phyloP scores from a whole-genome alignment of 208 protist species.

The Trypanosoma platydactyli region DNA sequence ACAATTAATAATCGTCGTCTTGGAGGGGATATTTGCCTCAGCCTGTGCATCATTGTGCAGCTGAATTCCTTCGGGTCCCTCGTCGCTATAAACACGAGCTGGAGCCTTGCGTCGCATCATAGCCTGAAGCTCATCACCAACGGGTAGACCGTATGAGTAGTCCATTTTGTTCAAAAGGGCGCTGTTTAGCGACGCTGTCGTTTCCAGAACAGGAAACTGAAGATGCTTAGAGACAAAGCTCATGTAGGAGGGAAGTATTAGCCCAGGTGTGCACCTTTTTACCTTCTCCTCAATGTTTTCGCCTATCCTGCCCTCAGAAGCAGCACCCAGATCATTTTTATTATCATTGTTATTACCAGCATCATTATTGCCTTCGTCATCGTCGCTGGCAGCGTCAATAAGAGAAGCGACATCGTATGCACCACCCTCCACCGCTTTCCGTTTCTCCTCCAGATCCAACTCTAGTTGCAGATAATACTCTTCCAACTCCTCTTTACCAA shows the following conservation, averaged over 20 bases:
- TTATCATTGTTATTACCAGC: constrained; percentile 28
- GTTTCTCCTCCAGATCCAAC: constrained; percentile 51
- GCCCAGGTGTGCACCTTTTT: constrained; percentile 42
- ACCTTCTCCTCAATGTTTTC: constrained; percentile 8
- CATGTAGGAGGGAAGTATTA: constrained; percentile 68
- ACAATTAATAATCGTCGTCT: constrained; percentile 40
- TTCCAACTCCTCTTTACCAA: constrained; percentile 83
- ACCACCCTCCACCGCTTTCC: constrained; percentile 28
- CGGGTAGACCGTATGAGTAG: constrained; percentile 76
- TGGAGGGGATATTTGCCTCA: constrained; percentile 85
- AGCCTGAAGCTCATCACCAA: constrained; percentile 72
- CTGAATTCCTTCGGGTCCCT: constrained; percentile 54
- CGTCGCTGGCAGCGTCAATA: constrained; percentile 42
- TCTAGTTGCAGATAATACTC: constrained; percentile 84
- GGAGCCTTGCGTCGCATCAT: constrained; percentile 68
- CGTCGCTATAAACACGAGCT: constrained; percentile 50
- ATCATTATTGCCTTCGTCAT: constrained; percentile 35
- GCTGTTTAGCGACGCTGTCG: constrained; percentile 38
- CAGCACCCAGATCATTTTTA: constrained; percentile 29
- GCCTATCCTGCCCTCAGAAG: constrained; percentile 30
- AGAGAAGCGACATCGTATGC: constrained; percentile 29
- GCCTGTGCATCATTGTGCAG: constrained; percentile 81
- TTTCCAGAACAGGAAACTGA: constrained; percentile 73
- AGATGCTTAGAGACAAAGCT: constrained; percentile 65
- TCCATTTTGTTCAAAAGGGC: constrained; percentile 50